These are phyloP conservation scores for Stereocaulon alpinum DNA, from an alignment of 495 filamentous ascomycete species.

Conservation along the genomic window DNA sequence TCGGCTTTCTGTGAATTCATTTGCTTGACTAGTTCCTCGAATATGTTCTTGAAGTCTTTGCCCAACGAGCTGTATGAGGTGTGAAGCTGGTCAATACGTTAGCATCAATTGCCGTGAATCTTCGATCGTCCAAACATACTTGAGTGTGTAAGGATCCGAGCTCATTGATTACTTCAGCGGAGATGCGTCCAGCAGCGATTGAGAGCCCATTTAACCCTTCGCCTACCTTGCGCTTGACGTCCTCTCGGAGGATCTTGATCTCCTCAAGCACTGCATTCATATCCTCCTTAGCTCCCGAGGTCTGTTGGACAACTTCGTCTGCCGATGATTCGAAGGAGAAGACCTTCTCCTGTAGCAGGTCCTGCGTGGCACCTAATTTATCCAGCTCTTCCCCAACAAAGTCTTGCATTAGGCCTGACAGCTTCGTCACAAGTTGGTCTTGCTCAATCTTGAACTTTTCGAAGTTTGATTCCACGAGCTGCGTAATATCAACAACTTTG, in stretches of 20 bases:
- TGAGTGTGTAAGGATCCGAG: conserved; percentile 70
- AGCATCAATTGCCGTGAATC: not conserved
- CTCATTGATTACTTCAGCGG: conserved; percentile 82
- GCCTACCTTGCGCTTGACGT: conserved; percentile 75
- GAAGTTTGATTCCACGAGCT: conserved; percentile 62
- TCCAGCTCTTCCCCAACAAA: conserved; percentile 65
- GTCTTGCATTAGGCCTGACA: conserved; percentile 57
- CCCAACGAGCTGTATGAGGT: conserved; percentile 78
- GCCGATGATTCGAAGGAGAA: conserved; percentile 55
- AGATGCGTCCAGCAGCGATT: conserved; percentile 74
- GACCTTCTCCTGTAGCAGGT: conserved; percentile 57
- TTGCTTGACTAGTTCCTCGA: conserved; percentile 65
- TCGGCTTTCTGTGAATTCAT: conserved; percentile 70
- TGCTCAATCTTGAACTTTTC: conserved; percentile 60
- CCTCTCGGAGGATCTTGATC: conserved; percentile 76
- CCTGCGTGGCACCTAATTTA: conserved; percentile 53
- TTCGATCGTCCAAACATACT: conserved; percentile 26
- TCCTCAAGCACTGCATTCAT: conserved; percentile 89
- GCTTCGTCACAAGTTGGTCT: conserved; percentile 48
- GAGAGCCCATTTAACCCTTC: conserved; percentile 78
- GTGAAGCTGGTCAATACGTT: conserved; percentile 45
- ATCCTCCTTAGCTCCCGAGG: conserved; percentile 61
- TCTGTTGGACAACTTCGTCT: conserved; percentile 55
- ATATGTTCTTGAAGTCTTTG: conserved; percentile 76
- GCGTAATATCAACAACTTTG: conserved; percentile 63